Evolutionary conservation across 495 filamentous ascomycete species (phyloP).

Genomic region (Paragyromitra xinjiangensis): DNA sequence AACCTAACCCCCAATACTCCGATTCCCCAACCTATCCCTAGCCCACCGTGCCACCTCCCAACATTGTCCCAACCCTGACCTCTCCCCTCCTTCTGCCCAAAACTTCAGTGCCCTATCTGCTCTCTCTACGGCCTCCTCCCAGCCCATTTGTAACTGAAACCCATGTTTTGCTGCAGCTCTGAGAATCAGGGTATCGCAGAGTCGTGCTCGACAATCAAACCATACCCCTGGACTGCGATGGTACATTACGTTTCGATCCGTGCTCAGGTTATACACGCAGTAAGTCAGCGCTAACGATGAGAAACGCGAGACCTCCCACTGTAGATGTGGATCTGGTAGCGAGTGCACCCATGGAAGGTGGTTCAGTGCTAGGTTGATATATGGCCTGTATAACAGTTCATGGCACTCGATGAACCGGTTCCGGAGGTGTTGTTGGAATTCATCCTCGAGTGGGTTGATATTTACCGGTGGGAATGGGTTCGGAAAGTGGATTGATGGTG

Average conservation of each 20-base stretch:
- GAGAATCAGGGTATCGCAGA: conserved; percentile 35
- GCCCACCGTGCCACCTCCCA: conserved; percentile 34
- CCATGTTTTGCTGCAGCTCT: conserved; percentile 30
- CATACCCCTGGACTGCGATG: conserved; percentile 39
- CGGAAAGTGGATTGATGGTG: conserved; percentile 58
- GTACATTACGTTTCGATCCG: conserved; percentile 42
- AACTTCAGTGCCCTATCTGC: conserved; percentile 34
- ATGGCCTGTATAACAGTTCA: conserved; percentile 60
- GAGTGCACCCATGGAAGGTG: conserved; percentile 16
- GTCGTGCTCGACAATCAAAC: conserved; percentile 38
- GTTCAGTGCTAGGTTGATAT: conserved; percentile 58
- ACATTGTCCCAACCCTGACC: conserved; percentile 22
- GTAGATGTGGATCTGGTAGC: conserved; percentile 19
- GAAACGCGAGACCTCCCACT: conserved; percentile 39
- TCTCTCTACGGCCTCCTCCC: conserved; percentile 35
- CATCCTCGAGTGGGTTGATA: conserved; percentile 51
- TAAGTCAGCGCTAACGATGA: conserved; percentile 30
- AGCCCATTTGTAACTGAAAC: conserved; percentile 31
- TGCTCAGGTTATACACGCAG: conserved; percentile 21
- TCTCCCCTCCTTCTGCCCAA: conserved; percentile 29
- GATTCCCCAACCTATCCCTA: conserved; percentile 11
- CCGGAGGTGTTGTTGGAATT: conserved; percentile 59
- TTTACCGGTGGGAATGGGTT: conserved; percentile 55
- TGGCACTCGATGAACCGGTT: conserved; percentile 61
- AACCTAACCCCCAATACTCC: neutral